phyloP scores from a whole-genome alignment of 2,329 filamentous ascomycete species.

The Mollisiaceae sp. region DNA sequence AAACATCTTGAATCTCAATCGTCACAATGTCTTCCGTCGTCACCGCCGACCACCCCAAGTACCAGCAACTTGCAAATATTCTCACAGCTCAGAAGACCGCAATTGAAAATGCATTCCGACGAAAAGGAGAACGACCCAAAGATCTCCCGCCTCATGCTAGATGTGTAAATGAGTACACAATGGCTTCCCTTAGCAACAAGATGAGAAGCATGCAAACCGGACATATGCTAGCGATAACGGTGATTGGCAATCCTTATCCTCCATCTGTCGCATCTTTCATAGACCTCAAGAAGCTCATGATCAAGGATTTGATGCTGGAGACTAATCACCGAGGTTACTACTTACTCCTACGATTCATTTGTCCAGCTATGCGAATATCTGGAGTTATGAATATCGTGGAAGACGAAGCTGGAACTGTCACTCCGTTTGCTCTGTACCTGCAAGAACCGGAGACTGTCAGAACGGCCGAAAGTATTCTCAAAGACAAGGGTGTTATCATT shows the following conservation, averaged over 20 bases:
- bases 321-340: constrained; percentile 48
- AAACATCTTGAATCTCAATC: not conserved
- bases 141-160: not conserved
- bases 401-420: constrained; percentile 32
- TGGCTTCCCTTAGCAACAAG: constrained; percentile 2
- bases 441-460: constrained; percentile 39
- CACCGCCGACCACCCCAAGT: not conserved
- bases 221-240: not conserved
- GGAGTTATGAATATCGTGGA: constrained; percentile 40
- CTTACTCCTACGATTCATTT: constrained; percentile 43
- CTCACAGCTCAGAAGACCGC: constrained; percentile 4
- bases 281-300: constrained; percentile 37
- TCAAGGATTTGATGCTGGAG: constrained; percentile 45
- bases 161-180: constrained; percentile 8
- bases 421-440: constrained; percentile 50
- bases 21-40: not conserved
- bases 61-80: not conserved
- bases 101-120: not conserved
- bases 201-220: not conserved
- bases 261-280: constrained; percentile 18
- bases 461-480: constrained; percentile 44
- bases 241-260: constrained; percentile 18
- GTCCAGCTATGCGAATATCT: constrained; percentile 40
- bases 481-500: constrained; percentile 45
- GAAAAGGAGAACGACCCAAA: constrained; percentile 8